phyloP scores from a whole-genome alignment of 805 yeast species.

The Komagataella pastoris region DNA sequence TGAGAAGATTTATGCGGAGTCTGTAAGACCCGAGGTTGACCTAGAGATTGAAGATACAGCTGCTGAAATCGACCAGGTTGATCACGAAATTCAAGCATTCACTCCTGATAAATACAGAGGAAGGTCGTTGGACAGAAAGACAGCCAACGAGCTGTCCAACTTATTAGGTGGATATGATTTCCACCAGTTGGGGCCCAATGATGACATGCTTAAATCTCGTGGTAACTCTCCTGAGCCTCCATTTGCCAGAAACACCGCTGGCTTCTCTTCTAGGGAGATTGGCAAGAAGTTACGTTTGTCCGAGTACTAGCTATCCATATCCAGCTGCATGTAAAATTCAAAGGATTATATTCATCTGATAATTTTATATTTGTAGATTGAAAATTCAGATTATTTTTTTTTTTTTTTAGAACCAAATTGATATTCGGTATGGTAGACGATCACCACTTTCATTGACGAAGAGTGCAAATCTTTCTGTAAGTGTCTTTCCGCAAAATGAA shows the following conservation, averaged over 20 bases:
- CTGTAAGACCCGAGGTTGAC: slow-evolving; percentile 8
- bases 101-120: slow-evolving; percentile 11
- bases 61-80: background rate
- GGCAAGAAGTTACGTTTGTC: slow-evolving; percentile 53
- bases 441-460: background rate
- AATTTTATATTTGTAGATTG: background rate
- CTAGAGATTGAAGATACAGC: background rate
- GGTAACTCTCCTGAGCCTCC: slow-evolving; percentile 47
- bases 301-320: slow-evolving; percentile 27
- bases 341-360: background rate
- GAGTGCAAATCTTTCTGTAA: background rate
- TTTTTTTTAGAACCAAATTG: background rate
- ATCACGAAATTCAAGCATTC: background rate
- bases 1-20: slow-evolving; percentile 30
- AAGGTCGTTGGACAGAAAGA: slow-evolving; percentile 5
- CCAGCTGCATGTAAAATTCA: background rate
- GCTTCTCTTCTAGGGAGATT: slow-evolving; percentile 30
- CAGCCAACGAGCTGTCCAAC: slow-evolving; percentile 18
- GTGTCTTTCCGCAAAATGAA: background rate
- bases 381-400: no score
- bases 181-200: slow-evolving; percentile 61
- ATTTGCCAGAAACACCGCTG: slow-evolving; percentile 10
- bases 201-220: slow-evolving; percentile 39
- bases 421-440: background rate
- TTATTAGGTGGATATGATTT: slow-evolving; percentile 79